Base-by-base conservation (phyloP, 2,329 filamentous ascomycete genomes). In the Fonsecaea pugnacius region DNA sequence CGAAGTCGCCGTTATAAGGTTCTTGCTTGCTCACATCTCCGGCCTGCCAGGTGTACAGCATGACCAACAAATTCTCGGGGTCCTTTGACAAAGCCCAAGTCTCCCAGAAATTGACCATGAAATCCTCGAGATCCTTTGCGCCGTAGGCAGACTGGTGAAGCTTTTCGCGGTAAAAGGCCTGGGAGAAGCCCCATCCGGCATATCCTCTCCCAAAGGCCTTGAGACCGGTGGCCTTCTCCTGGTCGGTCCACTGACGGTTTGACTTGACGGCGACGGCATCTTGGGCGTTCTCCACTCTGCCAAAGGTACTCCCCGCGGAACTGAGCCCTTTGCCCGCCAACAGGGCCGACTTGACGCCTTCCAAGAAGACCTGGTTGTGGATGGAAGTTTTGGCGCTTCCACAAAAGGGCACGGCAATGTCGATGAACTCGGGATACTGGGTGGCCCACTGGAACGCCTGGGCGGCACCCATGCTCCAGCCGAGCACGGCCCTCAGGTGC, bases 41-140 rank as follows among this genome's bases (percentile, higher is more conserved):
- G 4, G 85, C 82, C 74, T 94, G 90, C 91, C 91, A 95, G 0
- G 90, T 92, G 36, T 89, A 84, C 3, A 92, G 78, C 90, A 92
- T 92, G 1, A 63, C 83, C 0, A 92, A 79, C 73, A 92, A 79
- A 66, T 92, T 91, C 69, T 91, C 89, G 0, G 90, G 89, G 69
- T 92, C 88, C 82, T 70, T 30, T 0, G 83, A 85, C 18, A 88
- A 78, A 3, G 88, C 89, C 89, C 89, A 92, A 0, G 78, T 78
- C 74, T 93, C 91, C 89, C 91, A 94, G 72, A 91, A 92, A 12
- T 83, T 85, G 6, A 85, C 78, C 81, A 94, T 85, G 67, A 92
- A 94, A 59, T 90, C 86, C 66, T 92, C 89, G 1, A 93, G 79
- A 60, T 85, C 80, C 68, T 87, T 86, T 71, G 83, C 91, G 0